Evolutionary conservation across 352 stramenopile species (phyloP).

Genomic region (Pythium apleroticum): DNA sequence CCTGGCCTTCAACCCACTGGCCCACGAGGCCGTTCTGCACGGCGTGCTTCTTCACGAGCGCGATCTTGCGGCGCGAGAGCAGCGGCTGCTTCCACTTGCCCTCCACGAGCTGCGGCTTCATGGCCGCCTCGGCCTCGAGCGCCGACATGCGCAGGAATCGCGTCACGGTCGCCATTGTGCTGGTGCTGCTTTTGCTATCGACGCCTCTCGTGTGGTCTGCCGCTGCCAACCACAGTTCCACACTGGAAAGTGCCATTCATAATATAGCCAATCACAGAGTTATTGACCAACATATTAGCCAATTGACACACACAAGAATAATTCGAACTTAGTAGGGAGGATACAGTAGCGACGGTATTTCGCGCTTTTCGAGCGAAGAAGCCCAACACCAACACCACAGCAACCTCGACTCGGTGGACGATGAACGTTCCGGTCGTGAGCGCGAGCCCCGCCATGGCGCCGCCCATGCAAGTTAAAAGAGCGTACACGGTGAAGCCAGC

Average conservation of each 20-base stretch:
- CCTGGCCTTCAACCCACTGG: slow-evolving; percentile 75
- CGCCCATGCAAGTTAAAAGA: slow-evolving; percentile 14
- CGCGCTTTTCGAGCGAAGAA: background rate
- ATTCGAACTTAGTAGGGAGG: slow-evolving; percentile 7
- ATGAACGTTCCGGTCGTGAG: slow-evolving; percentile 12
- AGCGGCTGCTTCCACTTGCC: slow-evolving; percentile 86
- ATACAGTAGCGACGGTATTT: background rate
- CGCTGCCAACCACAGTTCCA: slow-evolving; percentile 18
- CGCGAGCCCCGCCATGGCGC: slow-evolving; percentile 1
- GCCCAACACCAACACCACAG: slow-evolving; percentile 4
- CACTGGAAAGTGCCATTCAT: slow-evolving; percentile 6
- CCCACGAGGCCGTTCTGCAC: slow-evolving; percentile 66
- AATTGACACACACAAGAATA: slow-evolving; percentile 21
- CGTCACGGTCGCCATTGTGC: slow-evolving; percentile 40
- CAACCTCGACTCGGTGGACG: slow-evolving; percentile 2
- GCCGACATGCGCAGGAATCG: slow-evolving; percentile 77
- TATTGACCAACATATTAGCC: slow-evolving; percentile 16
- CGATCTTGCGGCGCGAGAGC: slow-evolving; percentile 77
- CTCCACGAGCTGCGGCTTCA: slow-evolving; percentile 77
- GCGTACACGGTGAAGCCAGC: slow-evolving; percentile 21
- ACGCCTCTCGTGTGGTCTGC: background rate
- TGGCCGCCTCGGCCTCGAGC: slow-evolving; percentile 68
- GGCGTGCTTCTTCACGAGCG: slow-evolving; percentile 84
- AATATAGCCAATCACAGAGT: slow-evolving; percentile 31
- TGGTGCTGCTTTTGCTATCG: slow-evolving; percentile 9